phyloP scores from a whole-genome alignment of 2,329 filamentous ascomycete species.

The Onygenales sp. region DNA sequence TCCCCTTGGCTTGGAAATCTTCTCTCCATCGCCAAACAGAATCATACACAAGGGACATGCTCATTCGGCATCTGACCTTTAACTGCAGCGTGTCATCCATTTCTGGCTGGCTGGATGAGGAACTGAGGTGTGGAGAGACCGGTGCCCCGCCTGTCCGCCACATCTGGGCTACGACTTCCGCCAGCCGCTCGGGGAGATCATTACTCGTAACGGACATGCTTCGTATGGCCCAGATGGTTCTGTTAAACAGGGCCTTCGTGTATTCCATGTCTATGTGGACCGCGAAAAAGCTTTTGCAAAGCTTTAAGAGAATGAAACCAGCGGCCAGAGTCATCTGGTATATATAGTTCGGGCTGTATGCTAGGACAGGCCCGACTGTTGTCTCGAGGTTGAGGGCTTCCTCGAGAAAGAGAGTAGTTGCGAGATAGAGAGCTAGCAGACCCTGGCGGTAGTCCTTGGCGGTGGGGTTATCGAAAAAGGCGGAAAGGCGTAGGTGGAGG shows the following conservation, averaged over 20 bases:
- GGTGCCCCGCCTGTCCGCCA: slow-evolving; percentile 44
- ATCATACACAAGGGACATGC: slow-evolving; percentile 58
- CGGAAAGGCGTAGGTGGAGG: slow-evolving; percentile 39
- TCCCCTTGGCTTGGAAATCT: slow-evolving; percentile 58
- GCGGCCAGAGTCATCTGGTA: slow-evolving; percentile 59
- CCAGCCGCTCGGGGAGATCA: slow-evolving; percentile 54
- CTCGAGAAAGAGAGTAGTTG: slow-evolving; percentile 39
- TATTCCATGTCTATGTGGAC: slow-evolving; percentile 46
- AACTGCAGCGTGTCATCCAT: slow-evolving; percentile 45
- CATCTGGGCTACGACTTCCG: slow-evolving; percentile 56
- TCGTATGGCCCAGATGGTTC: slow-evolving; percentile 50
- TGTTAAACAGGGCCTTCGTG: slow-evolving; percentile 48
- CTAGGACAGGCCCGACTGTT: slow-evolving; percentile 38
- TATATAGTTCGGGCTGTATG: slow-evolving; percentile 52
- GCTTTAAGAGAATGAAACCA: slow-evolving; percentile 54
- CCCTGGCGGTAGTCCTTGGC: slow-evolving; percentile 38
- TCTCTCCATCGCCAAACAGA: slow-evolving; percentile 60
- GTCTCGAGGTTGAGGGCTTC: slow-evolving; percentile 36
- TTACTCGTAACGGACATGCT: slow-evolving; percentile 53
- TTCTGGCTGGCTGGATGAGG: slow-evolving; percentile 20
- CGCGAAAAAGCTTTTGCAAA: slow-evolving; percentile 57
- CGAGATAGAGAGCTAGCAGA: slow-evolving; percentile 35
- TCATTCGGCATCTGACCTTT: slow-evolving; percentile 58
- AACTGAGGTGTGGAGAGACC: slow-evolving; percentile 6
- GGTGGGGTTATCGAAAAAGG: slow-evolving; percentile 40